These are phyloP conservation scores for Acanthochlamys bracteata DNA, from an alignment of 106 monocot species.

Conservation along the genomic window DNA sequence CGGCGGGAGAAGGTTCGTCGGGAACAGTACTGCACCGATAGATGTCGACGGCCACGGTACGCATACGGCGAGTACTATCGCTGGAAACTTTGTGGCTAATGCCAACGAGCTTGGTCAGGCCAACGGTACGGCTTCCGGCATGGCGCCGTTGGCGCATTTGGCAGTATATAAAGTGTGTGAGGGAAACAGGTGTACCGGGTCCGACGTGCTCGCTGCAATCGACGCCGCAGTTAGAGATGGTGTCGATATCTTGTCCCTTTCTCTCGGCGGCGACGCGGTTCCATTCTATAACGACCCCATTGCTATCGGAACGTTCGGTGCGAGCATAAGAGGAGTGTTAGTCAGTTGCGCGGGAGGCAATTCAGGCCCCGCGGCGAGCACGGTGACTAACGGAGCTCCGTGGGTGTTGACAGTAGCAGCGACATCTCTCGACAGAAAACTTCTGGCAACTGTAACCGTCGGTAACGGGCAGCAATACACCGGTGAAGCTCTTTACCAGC, in stretches of 20 bases:
- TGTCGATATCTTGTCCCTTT: conserved; percentile 21
- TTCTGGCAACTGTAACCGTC: conserved; percentile 6
- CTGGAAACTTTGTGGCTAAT: neutral
- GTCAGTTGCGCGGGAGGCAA: conserved; percentile 18
- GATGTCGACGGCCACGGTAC: conserved; percentile 18
- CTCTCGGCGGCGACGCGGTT: neutral
- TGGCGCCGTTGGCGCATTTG: conserved; percentile 23
- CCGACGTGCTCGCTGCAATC: conserved; percentile 7
- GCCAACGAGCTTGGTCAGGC: conserved; percentile 4
- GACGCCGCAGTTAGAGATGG: conserved; percentile 16
- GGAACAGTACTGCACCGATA: neutral
- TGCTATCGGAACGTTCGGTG: conserved; percentile 12
- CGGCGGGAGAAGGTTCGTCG: neutral
- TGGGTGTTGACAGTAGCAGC: conserved; percentile 18
- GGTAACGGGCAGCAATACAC: conserved; percentile 1
- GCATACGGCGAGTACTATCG: conserved; percentile 10
- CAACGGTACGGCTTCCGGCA: conserved; percentile 8
- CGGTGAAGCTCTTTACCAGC: conserved; percentile 7
- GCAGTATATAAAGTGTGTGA: conserved; percentile 14
- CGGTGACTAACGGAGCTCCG: conserved; percentile 10
- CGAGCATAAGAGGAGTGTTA: conserved; percentile 7
- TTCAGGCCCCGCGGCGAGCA: neutral
- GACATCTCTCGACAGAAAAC: conserved; percentile 8
- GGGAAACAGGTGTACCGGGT: neutral
- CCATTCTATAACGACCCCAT: conserved; percentile 3